Percentiles rank a stretch among this genome's conserved stretches.
Conservation (phyloP, 306 rosid species). For the cucumber (Cucumis sativus) region DNA sequence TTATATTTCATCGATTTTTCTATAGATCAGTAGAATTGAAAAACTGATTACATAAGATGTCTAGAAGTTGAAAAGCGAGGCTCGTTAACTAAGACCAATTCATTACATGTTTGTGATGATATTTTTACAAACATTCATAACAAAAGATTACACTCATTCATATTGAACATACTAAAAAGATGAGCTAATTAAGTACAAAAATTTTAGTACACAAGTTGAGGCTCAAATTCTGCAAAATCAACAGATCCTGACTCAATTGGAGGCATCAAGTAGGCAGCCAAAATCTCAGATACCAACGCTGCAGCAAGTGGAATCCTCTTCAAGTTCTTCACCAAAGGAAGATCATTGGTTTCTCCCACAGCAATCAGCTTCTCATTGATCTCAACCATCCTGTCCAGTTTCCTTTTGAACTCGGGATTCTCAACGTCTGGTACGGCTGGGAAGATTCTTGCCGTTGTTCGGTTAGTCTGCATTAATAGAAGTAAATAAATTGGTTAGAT, state of each 20-base stretch:
- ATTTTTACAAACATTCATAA: slow-evolving; percentile 6
- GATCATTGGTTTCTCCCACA: slow-evolving; percentile 50
- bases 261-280: slow-evolving; percentile 86
- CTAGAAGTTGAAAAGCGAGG: not conserved
- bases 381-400: slow-evolving; percentile 80
- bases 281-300: slow-evolving; percentile 66
- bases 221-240: slow-evolving; percentile 82
- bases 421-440: slow-evolving; percentile 95
- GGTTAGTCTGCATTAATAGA: slow-evolving; percentile 62
- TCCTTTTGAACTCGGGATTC: slow-evolving; percentile 92
- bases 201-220: slow-evolving; percentile 73
- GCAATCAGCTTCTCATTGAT: slow-evolving; percentile 67
- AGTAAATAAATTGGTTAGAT: not conserved
- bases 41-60: too few species aligned
- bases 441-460: slow-evolving; percentile 90
- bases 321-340: slow-evolving; percentile 69
- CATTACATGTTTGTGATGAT: slow-evolving; percentile 8
- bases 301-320: slow-evolving; percentile 83
- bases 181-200: slow-evolving; percentile 19
- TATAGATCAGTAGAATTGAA: too few species aligned
- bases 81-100: not conserved
- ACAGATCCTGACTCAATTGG: slow-evolving; percentile 98
- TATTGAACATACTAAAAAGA: not conserved
- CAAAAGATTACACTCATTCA: not conserved
- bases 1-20: too few species aligned